Conservation (phyloP, 768 basidiomycete species). For the Agrocybe pediades region DNA sequence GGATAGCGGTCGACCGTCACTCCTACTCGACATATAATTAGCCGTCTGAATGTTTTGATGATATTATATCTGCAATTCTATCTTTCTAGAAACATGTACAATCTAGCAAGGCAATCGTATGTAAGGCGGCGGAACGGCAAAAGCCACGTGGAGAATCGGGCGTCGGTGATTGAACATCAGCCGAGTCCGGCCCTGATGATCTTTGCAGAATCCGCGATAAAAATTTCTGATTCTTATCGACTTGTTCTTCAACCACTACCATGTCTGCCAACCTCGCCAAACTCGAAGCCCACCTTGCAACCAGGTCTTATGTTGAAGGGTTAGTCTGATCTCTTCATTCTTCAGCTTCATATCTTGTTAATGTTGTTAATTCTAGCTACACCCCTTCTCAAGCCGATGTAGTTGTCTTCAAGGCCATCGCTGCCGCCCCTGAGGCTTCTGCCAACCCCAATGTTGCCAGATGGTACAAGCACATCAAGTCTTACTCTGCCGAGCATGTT, state of each 20-base stretch:
- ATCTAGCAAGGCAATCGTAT: too few species aligned
- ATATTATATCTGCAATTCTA: too few species aligned
- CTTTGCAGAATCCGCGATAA: conserved; percentile 5
- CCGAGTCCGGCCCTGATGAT: conserved; percentile 22
- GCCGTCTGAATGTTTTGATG: too few species aligned
- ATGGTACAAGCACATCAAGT: conserved; percentile 95
- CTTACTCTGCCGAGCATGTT: conserved; percentile 76
- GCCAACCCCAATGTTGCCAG: conserved; percentile 74
- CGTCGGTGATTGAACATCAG: conserved; percentile 22
- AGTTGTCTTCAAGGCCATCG: conserved; percentile 81
- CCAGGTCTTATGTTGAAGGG: conserved; percentile 92
- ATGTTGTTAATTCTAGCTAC: conserved; percentile 54
- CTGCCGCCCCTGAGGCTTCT: conserved; percentile 63
- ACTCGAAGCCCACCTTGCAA: conserved; percentile 85
- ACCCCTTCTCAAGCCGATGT: conserved; percentile 95
- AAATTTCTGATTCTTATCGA: conserved; percentile 12
- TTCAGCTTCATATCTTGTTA: not conserved
- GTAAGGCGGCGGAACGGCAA: too few species aligned
- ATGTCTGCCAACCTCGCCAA: conserved; percentile 73
- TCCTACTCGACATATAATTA: too few species aligned
- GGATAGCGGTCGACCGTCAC: too few species aligned
- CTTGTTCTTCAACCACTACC: conserved; percentile 25
- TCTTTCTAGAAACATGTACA: too few species aligned
- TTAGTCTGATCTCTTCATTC: conserved; percentile 47
- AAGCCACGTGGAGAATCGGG: conserved; percentile 21